Evolutionary conservation across 2,329 filamentous ascomycete species (phyloP).

Genomic region (Amauroascus niger): DNA sequence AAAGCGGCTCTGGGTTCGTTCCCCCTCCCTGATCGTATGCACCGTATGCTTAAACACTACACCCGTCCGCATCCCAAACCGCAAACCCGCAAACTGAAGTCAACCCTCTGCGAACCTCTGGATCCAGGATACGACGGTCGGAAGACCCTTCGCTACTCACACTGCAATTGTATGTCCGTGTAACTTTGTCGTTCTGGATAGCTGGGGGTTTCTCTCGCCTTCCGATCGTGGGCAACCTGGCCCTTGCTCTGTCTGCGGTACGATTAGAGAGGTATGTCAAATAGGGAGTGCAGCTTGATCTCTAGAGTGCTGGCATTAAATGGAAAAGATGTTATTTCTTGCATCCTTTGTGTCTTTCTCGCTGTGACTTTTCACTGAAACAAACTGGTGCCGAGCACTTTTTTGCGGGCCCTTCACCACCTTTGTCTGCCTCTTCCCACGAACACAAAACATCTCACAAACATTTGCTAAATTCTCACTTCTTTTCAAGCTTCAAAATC

Average conservation of each 20-base stretch:
- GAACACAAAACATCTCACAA: slow-evolving; percentile 1
- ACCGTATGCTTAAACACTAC: neutral
- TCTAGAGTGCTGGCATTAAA: neutral
- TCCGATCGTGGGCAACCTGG: neutral
- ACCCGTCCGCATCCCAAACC: too few species aligned
- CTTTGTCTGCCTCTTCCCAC: neutral
- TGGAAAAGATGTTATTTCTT: neutral
- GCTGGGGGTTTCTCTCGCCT: neutral
- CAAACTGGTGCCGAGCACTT: slow-evolving; percentile 3
- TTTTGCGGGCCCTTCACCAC: neutral
- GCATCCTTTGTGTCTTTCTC: neutral
- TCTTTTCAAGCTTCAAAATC: neutral
- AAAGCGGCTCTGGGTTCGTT: slow-evolving; percentile 5
- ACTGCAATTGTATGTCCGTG: neutral
- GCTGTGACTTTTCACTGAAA: neutral
- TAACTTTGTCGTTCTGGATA: neutral
- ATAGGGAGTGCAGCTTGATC: neutral
- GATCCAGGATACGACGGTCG: neutral
- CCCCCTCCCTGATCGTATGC: slow-evolving; percentile 9
- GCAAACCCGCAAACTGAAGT: too few species aligned
- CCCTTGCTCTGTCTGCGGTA: slow-evolving; percentile 2
- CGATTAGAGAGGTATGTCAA: neutral
- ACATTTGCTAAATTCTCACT: neutral
- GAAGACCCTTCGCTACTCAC: neutral
- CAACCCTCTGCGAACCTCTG: neutral